These are phyloP conservation scores for Berberis thunbergii DNA, from an alignment of 164 flowering plant genomes.

Conservation along the genomic window DNA sequence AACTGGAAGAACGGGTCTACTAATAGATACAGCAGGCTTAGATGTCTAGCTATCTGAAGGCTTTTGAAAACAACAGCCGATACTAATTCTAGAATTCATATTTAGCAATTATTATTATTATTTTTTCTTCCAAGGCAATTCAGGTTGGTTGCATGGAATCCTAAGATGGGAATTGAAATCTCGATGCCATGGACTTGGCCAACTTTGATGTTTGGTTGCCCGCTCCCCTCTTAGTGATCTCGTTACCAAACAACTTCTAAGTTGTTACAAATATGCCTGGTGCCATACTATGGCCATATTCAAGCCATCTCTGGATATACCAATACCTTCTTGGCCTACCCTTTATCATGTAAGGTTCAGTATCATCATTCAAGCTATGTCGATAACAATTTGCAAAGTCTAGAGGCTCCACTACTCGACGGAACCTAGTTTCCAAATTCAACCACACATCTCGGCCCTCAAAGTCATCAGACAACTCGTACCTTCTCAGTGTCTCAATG, in stretches of 20 bases:
- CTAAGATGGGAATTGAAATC: too few species aligned
- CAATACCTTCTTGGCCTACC: conserved; percentile 69
- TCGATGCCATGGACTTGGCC: too few species aligned
- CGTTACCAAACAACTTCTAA: too few species aligned
- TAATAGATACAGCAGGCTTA: too few species aligned
- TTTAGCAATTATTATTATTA: not conserved
- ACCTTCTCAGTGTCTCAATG: conserved; percentile 49
- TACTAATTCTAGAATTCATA: too few species aligned
- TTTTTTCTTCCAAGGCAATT: conserved; percentile 7
- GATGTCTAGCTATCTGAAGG: too few species aligned
- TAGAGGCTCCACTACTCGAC: conserved; percentile 62
- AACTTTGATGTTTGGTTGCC: too few species aligned
- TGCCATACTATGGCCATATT: conserved; percentile 20
- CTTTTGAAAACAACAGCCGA: too few species aligned
- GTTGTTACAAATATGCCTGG: conserved; percentile 13
- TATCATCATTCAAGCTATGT: conserved; percentile 54
- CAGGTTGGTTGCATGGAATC: conserved; percentile 5
- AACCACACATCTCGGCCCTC: conserved; percentile 48
- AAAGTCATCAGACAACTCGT: conserved; percentile 65
- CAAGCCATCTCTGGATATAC: conserved; percentile 58
- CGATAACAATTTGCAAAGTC: conserved; percentile 87
- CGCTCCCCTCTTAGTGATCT: too few species aligned
- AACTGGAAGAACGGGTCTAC: too few species aligned
- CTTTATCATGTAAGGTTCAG: conserved; percentile 48
- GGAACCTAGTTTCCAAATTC: conserved; percentile 46